These are phyloP conservation scores for Cyathus pygmaeus DNA, from an alignment of 1,284 basidiomycete genomes.

Conservation along the genomic window DNA sequence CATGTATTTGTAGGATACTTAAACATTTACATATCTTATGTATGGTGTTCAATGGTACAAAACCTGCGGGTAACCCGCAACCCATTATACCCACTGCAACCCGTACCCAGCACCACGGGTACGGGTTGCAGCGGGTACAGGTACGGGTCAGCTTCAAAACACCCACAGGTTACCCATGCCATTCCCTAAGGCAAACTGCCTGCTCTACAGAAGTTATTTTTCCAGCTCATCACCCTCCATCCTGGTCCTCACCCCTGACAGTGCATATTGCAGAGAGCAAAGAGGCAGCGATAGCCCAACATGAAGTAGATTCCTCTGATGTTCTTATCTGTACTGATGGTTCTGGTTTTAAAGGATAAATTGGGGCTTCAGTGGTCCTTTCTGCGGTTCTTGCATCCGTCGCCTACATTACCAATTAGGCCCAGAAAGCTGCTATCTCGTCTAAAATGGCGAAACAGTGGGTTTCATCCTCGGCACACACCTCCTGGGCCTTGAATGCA, in stretches of 20 bases:
- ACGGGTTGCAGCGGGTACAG: too few species aligned
- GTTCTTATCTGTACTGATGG: neutral
- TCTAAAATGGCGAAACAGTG: neutral
- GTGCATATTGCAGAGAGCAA: neutral
- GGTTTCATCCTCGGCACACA: neutral
- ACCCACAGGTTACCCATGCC: too few species aligned
- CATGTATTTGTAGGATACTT: too few species aligned
- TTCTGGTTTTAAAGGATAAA: neutral
- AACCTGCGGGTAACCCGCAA: too few species aligned
- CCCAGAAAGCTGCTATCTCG: neutral
- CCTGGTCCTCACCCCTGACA: neutral
- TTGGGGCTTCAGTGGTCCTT: neutral
- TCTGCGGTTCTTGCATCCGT: neutral
- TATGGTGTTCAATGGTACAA: too few species aligned
- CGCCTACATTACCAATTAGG: neutral
- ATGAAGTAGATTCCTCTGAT: neutral
- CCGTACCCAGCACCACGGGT: too few species aligned
- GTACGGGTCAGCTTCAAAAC: too few species aligned
- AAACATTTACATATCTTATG: too few species aligned
- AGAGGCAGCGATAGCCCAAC: neutral
- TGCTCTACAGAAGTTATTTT: too few species aligned
- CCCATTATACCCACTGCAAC: too few species aligned
- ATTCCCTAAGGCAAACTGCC: too few species aligned
- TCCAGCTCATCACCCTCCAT: neutral
- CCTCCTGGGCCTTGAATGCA: neutral